Evolutionary conservation across 2,329 filamentous ascomycete genomes (phyloP).

Genomic region (Fusarium caatingaense): DNA sequence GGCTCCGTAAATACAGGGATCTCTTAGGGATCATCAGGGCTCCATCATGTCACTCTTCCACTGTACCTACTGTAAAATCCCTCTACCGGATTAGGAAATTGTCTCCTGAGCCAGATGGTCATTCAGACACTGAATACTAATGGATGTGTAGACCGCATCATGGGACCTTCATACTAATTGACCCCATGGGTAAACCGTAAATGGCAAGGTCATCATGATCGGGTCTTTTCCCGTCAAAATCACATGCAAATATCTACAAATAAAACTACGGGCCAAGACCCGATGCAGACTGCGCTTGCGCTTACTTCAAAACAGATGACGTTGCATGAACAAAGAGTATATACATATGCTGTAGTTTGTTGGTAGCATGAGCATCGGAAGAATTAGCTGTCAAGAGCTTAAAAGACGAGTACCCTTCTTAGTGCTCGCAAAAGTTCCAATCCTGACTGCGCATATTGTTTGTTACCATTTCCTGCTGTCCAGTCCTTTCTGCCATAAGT

Average conservation of each 20-base stretch:
- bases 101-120: not conserved
- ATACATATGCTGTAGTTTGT: not conserved
- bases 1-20: not conserved
- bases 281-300: not conserved
- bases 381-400: not conserved
- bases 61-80: no score
- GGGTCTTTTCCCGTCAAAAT: not conserved
- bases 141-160: no score
- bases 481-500: conserved; percentile 30
- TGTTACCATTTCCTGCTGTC: conserved; percentile 2
- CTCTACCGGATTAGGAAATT: not conserved
- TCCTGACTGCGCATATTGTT: not conserved
- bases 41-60: not conserved
- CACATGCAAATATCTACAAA: not conserved
- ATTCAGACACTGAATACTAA: not conserved
- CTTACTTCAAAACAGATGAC: not conserved
- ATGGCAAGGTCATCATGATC: not conserved
- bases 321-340: not conserved
- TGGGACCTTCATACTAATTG: not conserved
- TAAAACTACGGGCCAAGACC: not conserved
- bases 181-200: not conserved
- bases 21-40: not conserved
- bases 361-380: not conserved
- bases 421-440: conserved; percentile 39
- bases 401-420: not conserved